phyloP scores from a whole-genome alignment of 2,329 filamentous ascomycete species.

The Cryoendolithus antarcticus region DNA sequence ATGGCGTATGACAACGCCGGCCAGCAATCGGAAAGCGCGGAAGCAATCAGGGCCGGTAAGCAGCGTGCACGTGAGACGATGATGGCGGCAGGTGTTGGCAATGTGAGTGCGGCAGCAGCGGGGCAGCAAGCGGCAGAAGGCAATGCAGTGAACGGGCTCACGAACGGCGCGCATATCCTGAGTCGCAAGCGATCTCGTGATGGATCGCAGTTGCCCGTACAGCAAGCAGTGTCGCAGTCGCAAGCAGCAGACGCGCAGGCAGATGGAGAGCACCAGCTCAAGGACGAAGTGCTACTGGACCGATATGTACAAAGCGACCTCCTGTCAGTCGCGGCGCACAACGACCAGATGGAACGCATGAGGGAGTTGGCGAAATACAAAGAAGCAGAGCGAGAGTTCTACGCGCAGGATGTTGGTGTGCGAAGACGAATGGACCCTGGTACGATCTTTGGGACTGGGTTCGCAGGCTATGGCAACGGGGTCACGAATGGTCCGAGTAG shows the following conservation, averaged over 20 bases:
- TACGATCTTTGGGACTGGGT: conserved; percentile 57
- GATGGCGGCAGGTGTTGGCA: conserved; percentile 37
- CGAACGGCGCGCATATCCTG: conserved; percentile 36
- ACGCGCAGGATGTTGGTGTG: conserved; percentile 51
- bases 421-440: conserved; percentile 44
- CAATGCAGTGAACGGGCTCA: conserved; percentile 7
- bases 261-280: conserved; percentile 10
- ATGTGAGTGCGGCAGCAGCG: conserved; percentile 9
- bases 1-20: neutral
- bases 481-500: conserved; percentile 54
- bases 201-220: conserved; percentile 40
- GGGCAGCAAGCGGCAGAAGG: conserved; percentile 15
- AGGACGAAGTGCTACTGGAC: conserved; percentile 38
- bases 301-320: conserved; percentile 55
- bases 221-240: conserved; percentile 5
- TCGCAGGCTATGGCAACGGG: conserved; percentile 79
- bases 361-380: conserved; percentile 45
- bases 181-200: conserved; percentile 49
- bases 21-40: conserved; percentile 13
- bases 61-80: conserved; percentile 48
- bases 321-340: conserved; percentile 42
- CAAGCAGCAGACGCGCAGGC: conserved; percentile 5
- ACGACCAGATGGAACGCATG: conserved; percentile 32
- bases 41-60: conserved; percentile 46
- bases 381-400: conserved; percentile 57